These are phyloP conservation scores for Hirsutella rhossiliensis DNA, from an alignment of 2,329 filamentous ascomycete genomes.

Conservation along the genomic window DNA sequence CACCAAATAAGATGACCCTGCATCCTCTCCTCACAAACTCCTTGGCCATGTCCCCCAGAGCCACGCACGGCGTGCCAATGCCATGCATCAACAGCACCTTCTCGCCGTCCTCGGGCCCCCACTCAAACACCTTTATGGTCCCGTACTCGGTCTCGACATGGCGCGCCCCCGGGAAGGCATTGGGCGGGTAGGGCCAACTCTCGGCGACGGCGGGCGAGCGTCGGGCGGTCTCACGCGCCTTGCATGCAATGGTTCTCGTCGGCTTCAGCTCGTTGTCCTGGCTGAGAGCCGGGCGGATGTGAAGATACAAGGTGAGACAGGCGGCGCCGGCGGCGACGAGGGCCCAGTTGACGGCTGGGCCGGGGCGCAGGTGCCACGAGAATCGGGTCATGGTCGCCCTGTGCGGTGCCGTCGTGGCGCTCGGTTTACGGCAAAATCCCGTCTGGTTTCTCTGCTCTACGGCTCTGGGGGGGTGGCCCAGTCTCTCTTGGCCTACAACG, in stretches of 20 bases:
- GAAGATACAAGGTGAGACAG: constrained; percentile 24
- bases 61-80: constrained; percentile 66
- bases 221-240: constrained; percentile 1
- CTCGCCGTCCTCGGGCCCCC: constrained; percentile 58
- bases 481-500: no score
- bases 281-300: constrained; percentile 12
- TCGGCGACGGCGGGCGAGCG: background rate
- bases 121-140: constrained; percentile 64
- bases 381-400: background rate
- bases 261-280: constrained; percentile 4
- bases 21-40: constrained; percentile 54
- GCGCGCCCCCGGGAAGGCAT: constrained; percentile 56
- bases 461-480: no score
- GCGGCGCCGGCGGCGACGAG: constrained; percentile 8
- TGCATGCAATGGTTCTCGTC: background rate
- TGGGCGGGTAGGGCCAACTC: constrained; percentile 48
- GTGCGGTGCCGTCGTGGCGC: no score
- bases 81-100: constrained; percentile 71
- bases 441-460: no score
- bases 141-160: constrained; percentile 62
- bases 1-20: constrained; percentile 68
- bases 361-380: background rate
- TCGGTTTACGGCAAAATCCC: no score
- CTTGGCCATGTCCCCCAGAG: constrained; percentile 54
- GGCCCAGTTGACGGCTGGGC: constrained; percentile 4